Conservation (phyloP, 192 early-diverging fungal species). For the Entrophospora sp. region DNA sequence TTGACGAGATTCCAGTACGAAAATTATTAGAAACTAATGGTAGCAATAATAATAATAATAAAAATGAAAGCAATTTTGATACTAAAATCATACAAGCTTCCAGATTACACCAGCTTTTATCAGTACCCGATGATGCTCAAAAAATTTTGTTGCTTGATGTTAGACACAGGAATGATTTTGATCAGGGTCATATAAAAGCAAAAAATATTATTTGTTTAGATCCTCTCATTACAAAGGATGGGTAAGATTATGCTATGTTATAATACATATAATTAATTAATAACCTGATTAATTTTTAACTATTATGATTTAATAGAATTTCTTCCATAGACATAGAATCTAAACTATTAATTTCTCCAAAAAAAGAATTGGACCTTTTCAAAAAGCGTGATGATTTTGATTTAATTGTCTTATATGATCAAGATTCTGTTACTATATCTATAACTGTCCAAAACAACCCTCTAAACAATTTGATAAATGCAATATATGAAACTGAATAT, state of each 20-base stretch:
- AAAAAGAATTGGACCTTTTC: constrained; percentile 58
- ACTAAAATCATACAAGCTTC: not conserved
- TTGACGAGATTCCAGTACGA: too few species aligned
- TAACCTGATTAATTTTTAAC: not conserved
- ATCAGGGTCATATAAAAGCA: constrained; percentile 15
- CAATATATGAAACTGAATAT: constrained; percentile 46
- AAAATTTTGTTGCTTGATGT: constrained; percentile 17
- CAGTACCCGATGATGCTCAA: not conserved
- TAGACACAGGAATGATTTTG: not conserved
- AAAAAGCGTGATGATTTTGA: constrained; percentile 54
- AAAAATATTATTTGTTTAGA: constrained; percentile 17
- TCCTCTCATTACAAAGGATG: constrained; percentile 4
- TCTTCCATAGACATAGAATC: constrained; percentile 7
- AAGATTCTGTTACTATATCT: constrained; percentile 38
- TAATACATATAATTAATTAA: not conserved
- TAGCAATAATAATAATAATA: too few species aligned
- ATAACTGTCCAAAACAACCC: constrained; percentile 8
- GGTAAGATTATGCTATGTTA: not conserved
- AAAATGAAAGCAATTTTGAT: too few species aligned
- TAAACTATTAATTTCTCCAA: constrained; percentile 24
- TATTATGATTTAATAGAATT: not conserved
- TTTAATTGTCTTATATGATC: constrained; percentile 65
- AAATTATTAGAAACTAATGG: too few species aligned
- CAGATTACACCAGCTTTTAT: not conserved
- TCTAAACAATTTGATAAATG: not conserved